Evolutionary conservation across 2,329 filamentous ascomycete species (phyloP).

Genomic region (Cytospora chrysosperma): DNA sequence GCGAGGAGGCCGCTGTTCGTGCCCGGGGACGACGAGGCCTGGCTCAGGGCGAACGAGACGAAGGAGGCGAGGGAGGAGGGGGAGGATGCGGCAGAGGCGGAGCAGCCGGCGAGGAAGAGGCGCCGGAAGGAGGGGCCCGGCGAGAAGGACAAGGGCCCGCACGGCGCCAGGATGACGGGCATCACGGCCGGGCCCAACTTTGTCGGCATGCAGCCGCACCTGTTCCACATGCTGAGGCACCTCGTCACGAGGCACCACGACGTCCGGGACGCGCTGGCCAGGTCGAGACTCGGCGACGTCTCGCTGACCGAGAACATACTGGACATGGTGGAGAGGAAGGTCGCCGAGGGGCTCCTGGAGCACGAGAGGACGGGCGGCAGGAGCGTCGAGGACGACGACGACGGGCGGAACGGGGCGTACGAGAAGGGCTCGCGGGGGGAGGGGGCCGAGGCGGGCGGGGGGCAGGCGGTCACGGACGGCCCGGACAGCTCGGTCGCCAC

Average conservation of each 20-base stretch:
- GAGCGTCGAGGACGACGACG: conserved; percentile 40
- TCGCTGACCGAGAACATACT: conserved; percentile 75
- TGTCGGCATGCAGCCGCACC: conserved; percentile 80
- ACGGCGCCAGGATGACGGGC: conserved; percentile 22
- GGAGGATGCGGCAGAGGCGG: too few relatives aligned
- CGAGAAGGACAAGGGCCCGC: conserved; percentile 25
- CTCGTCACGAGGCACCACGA: conserved; percentile 78
- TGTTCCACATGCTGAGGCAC: conserved; percentile 87
- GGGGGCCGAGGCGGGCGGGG: conserved; percentile 30
- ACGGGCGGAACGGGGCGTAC: conserved; percentile 21
- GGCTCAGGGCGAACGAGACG: conserved; percentile 40
- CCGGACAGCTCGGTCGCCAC: conserved; percentile 63
- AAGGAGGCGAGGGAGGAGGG: conserved; percentile 36
- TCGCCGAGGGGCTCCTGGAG: conserved; percentile 70
- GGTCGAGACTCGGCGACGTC: conserved; percentile 68
- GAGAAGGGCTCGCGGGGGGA: conserved; percentile 30
- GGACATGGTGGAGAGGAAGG: conserved; percentile 69
- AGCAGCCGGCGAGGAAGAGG: conserved; percentile 54
- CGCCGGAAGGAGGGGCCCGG: conserved; percentile 40
- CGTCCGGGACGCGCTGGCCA: conserved; percentile 80
- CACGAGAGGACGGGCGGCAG: conserved; percentile 55
- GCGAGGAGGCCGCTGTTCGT: conserved; percentile 71
- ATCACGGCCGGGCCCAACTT: conserved; percentile 58
- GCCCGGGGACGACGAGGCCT: conserved; percentile 53
- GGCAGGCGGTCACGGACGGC: conserved; percentile 42